Conservation (phyloP, 495 filamentous ascomycete species). For the Aspergillus sclerotioniger region DNA sequence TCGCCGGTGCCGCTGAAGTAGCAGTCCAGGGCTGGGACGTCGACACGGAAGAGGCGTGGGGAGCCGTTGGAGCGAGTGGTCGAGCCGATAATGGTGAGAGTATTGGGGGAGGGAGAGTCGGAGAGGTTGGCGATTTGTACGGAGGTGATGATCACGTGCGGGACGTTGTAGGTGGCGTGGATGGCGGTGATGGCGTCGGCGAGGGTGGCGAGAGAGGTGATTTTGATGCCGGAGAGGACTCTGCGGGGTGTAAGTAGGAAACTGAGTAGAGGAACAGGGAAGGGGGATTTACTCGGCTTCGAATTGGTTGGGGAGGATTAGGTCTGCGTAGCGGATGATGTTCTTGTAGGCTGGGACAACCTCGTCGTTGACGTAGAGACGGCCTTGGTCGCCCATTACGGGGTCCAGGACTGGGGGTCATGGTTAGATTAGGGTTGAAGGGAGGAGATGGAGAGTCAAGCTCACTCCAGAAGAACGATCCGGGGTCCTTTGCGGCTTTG, state of each 20-base stretch:
- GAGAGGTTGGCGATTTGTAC: constrained; percentile 52
- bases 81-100: constrained; percentile 76
- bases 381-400: constrained; percentile 95
- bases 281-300: constrained; percentile 73
- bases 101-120: constrained; percentile 39
- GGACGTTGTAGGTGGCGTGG: constrained; percentile 72
- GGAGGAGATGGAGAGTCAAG: not conserved
- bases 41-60: constrained; percentile 77
- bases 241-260: constrained; percentile 37
- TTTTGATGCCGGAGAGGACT: constrained; percentile 75
- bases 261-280: constrained; percentile 9
- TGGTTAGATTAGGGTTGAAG: constrained; percentile 5
- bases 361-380: constrained; percentile 83
- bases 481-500: constrained; percentile 60
- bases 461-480: constrained; percentile 87
- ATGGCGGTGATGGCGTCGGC: constrained; percentile 70
- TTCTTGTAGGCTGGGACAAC: constrained; percentile 88
- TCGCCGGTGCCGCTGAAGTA: constrained; percentile 96
- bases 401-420: constrained; percentile 73
- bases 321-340: constrained; percentile 74
- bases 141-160: constrained; percentile 92
- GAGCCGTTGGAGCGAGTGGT: constrained; percentile 58
- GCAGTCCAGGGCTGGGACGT: constrained; percentile 81
- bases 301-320: constrained; percentile 95
- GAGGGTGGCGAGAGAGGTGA: constrained; percentile 71